Evolutionary conservation across 371 early-diverging fungal genomes (phyloP).

Genomic region (Lichtheimia ornata): DNA sequence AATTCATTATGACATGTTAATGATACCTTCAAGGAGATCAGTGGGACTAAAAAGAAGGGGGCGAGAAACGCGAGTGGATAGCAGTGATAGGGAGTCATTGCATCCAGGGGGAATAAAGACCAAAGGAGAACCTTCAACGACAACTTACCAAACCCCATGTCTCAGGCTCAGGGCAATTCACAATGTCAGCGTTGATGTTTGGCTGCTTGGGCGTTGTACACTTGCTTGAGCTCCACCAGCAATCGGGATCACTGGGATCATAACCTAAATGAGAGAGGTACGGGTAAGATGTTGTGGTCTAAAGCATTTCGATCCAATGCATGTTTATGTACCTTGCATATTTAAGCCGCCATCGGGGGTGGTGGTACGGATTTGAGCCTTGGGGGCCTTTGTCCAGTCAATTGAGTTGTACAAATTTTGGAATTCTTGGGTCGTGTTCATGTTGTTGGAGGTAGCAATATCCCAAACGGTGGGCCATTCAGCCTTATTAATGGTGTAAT

Average conservation of each 20-base stretch:
- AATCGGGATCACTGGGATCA: conserved; percentile 45
- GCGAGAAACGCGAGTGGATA: too few species aligned
- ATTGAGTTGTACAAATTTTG: conserved; percentile 44
- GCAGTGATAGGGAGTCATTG: too few species aligned
- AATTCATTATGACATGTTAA: neutral
- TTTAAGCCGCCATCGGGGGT: conserved; percentile 31
- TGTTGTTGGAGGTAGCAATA: conserved; percentile 49
- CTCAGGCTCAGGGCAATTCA: conserved; percentile 39
- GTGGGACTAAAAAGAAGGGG: conserved; percentile 5
- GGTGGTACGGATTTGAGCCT: conserved; percentile 31
- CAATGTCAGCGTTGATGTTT: conserved; percentile 39
- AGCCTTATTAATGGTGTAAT: conserved; percentile 27
- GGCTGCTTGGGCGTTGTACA: conserved; percentile 38
- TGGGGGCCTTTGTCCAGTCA: conserved; percentile 47
- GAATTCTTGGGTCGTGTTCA: conserved; percentile 46
- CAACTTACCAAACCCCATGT: conserved; percentile 44
- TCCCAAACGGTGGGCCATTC: conserved; percentile 54
- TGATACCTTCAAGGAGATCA: neutral
- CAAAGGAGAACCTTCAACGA: neutral
- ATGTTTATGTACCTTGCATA: conserved; percentile 24
- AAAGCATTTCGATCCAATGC: too few species aligned
- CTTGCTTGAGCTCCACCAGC: conserved; percentile 52
- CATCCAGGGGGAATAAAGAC: too few species aligned
- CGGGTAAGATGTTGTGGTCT: neutral
- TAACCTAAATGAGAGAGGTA: conserved; percentile 9